Percentiles rank a stretch among this genome's conserved stretches.
Evolutionary conservation across 169 alveolate species (phyloP).

Genomic region (Cryptosporidium meleagridis): DNA sequence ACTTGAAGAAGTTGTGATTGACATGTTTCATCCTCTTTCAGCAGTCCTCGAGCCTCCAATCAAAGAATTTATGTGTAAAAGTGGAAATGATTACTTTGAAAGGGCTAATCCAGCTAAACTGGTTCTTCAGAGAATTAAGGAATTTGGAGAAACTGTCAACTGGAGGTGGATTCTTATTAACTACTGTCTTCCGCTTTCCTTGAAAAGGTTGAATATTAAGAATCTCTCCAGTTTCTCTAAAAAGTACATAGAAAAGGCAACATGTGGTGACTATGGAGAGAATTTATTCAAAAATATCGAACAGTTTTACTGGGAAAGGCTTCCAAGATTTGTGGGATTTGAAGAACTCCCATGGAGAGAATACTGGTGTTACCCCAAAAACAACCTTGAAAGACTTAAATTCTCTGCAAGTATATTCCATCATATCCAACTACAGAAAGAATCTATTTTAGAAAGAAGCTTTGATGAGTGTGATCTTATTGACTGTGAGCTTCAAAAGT

Average conservation of each 20-base stretch:
- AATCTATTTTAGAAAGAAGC: not conserved
- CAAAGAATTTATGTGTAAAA: constrained; percentile 29
- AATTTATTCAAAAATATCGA: constrained; percentile 34
- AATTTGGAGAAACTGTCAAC: constrained; percentile 27
- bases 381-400: not conserved
- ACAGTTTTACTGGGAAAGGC: constrained; percentile 69
- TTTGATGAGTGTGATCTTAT: constrained; percentile 30
- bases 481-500: constrained; percentile 27
- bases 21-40: constrained; percentile 69
- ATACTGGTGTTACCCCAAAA: constrained; percentile 64
- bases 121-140: constrained; percentile 27
- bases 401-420: not conserved
- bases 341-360: constrained; percentile 73
- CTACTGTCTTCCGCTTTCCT: constrained; percentile 50
- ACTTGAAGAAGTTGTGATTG: constrained; percentile 62
- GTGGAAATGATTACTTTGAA: constrained; percentile 20
- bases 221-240: constrained; percentile 19
- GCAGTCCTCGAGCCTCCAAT: constrained; percentile 41
- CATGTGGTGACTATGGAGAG: constrained; percentile 65
- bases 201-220: constrained; percentile 55
- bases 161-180: constrained; percentile 61
- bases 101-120: constrained; percentile 35
- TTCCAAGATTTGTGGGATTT: constrained; percentile 71
- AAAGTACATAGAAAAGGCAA: constrained; percentile 47
- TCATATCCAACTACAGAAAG: constrained; percentile 9